A percentile compares a stretch with the other conserved stretches of the same genome.
Conservation (phyloP, 306 rosid genomes). For the Ochetophila trinervis region DNA sequence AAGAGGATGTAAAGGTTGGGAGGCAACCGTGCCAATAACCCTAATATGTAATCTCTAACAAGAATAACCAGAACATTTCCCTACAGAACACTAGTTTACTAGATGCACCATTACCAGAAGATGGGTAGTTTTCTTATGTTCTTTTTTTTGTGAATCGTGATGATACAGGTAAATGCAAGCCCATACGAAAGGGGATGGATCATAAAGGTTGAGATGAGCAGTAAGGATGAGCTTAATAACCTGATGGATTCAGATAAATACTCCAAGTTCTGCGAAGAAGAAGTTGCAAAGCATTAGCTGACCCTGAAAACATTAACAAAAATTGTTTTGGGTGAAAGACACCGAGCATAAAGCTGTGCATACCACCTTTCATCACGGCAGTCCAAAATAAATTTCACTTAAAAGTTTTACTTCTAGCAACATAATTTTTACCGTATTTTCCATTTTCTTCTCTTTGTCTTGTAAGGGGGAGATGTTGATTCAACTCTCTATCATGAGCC, state of each 20-base stretch:
- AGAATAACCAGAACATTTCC: too few species aligned
- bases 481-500: background rate
- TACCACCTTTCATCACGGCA: too few species aligned
- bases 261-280: constrained; percentile 2
- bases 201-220: constrained; percentile 17
- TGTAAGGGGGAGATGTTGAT: background rate
- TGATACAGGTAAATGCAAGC: constrained; percentile 12
- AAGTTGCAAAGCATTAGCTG: constrained; percentile 4
- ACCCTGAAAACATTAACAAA: background rate
- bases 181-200: constrained; percentile 14
- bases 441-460: background rate
- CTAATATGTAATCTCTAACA: too few species aligned
- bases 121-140: too few species aligned
- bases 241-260: constrained; percentile 17
- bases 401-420: too few species aligned
- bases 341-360: background rate
- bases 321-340: background rate
- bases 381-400: too few species aligned
- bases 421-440: too few species aligned
- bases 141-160: background rate
- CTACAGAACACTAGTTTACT: too few species aligned
- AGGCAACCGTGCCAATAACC: too few species aligned
- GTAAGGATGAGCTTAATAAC: constrained; percentile 2
- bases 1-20: too few species aligned
- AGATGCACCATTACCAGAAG: too few species aligned